Evolutionary conservation across 805 yeast species (phyloP).

Genomic region (Saturnispora sekii): DNA sequence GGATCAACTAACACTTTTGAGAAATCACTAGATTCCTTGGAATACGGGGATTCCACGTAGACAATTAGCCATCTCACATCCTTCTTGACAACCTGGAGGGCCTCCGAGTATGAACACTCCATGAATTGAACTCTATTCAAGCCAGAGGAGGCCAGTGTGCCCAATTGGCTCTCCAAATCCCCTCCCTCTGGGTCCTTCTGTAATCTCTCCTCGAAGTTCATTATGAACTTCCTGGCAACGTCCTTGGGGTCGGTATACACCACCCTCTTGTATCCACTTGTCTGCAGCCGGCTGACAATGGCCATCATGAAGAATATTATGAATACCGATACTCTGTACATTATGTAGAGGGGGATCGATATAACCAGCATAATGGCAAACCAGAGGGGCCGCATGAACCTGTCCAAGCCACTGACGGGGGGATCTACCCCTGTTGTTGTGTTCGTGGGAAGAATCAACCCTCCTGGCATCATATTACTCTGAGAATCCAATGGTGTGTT

Average conservation of each 20-base stretch:
- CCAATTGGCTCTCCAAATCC: constrained; percentile 8
- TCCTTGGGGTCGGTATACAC: constrained; percentile 23
- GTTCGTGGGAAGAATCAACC: background rate
- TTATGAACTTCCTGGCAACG: constrained; percentile 26
- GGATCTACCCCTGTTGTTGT: too few relatives aligned
- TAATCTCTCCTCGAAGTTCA: constrained; percentile 26
- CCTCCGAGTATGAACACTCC: constrained; percentile 73
- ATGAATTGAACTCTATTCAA: constrained; percentile 36
- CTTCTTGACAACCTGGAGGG: constrained; percentile 58
- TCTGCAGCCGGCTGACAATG: constrained; percentile 16
- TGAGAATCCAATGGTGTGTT: background rate
- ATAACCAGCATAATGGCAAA: constrained; percentile 9
- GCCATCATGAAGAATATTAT: constrained; percentile 18
- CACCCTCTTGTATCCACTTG: constrained; percentile 16
- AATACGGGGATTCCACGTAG: constrained; percentile 62
- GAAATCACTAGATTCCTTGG: constrained; percentile 50
- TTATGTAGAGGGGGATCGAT: constrained; percentile 20
- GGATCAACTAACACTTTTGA: constrained; percentile 46
- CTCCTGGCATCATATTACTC: constrained; percentile 7
- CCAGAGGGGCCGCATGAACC: background rate
- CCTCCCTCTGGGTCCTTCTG: background rate
- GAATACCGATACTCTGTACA: constrained; percentile 16
- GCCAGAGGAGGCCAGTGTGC: constrained; percentile 3
- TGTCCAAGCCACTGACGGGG: constrained; percentile 1
- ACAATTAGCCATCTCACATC: constrained; percentile 66